These are phyloP conservation scores for Nevesoporus exiguus DNA, from an alignment of 768 basidiomycete genomes.

Conservation along the genomic window DNA sequence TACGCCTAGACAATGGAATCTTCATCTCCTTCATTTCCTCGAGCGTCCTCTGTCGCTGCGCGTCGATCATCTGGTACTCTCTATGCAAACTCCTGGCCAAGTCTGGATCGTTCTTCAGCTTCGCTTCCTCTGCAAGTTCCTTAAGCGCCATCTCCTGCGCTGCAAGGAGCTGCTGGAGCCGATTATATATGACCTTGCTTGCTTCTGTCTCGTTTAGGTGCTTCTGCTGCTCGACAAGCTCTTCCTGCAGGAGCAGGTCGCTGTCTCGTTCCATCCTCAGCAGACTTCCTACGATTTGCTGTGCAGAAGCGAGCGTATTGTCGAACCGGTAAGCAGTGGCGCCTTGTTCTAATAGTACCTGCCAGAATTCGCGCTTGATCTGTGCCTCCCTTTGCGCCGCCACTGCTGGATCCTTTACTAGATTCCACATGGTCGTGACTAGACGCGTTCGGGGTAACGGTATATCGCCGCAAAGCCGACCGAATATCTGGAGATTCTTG, in stretches of 20 bases:
- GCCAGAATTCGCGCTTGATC: too few species aligned
- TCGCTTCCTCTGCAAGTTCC: conserved; percentile 20
- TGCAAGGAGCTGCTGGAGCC: conserved; percentile 12
- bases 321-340: background rate
- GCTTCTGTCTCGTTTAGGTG: too few species aligned
- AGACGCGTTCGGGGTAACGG: too few species aligned
- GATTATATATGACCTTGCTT: conserved; percentile 13
- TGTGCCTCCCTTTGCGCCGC: too few species aligned
- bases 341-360: background rate
- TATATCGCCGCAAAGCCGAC: too few species aligned
- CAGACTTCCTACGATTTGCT: background rate
- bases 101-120: conserved; percentile 5
- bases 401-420: too few species aligned
- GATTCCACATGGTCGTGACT: too few species aligned
- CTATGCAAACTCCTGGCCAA: conserved; percentile 10
- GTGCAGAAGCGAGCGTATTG: background rate
- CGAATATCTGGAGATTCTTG: too few species aligned
- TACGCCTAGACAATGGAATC: background rate
- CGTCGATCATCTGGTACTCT: conserved; percentile 9
- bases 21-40: conserved; percentile 20
- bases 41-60: conserved; percentile 8
- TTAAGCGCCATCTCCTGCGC: conserved; percentile 15
- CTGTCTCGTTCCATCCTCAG: background rate
- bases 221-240: background rate
- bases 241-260: background rate